These are phyloP conservation scores for Rhizoclosmatium globosum DNA, from an alignment of 192 early-diverging fungal genomes.

Conservation along the genomic window DNA sequence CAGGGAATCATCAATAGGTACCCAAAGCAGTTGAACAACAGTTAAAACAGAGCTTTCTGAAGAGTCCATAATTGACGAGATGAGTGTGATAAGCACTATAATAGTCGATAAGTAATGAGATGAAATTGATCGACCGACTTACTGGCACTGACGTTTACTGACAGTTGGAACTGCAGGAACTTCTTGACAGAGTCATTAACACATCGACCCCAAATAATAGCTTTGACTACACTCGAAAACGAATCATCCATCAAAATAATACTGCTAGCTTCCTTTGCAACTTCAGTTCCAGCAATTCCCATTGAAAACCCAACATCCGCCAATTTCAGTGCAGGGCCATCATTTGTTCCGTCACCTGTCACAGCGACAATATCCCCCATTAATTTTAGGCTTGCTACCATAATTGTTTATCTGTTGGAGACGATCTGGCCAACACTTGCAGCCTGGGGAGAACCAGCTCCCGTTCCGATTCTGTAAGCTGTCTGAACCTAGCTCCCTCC, in stretches of 20 bases:
- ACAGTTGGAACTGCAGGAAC: slow-evolving; percentile 97
- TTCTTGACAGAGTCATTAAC: slow-evolving; percentile 96
- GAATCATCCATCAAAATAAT: slow-evolving; percentile 95
- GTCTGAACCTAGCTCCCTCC: slow-evolving; percentile 83
- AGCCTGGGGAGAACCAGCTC: slow-evolving; percentile 55
- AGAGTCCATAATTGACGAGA: slow-evolving; percentile 58
- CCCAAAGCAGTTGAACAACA: slow-evolving; percentile 92
- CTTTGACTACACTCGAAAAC: slow-evolving; percentile 91
- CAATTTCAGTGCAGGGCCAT: slow-evolving; percentile 88
- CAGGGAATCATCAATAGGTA: slow-evolving; percentile 78
- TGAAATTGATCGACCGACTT: background rate
- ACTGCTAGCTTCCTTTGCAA: slow-evolving; percentile 94
- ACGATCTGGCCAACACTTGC: slow-evolving; percentile 87
- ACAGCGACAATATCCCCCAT: slow-evolving; percentile 93
- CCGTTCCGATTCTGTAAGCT: slow-evolving; percentile 66
- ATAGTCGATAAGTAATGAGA: background rate
- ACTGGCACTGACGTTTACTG: slow-evolving; percentile 80
- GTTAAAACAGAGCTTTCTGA: slow-evolving; percentile 78
- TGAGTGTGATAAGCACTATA: slow-evolving; percentile 51
- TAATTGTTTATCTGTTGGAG: slow-evolving; percentile 89
- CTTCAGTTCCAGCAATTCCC: slow-evolving; percentile 95
- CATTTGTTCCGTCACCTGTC: slow-evolving; percentile 98
- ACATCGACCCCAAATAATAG: slow-evolving; percentile 92
- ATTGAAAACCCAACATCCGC: slow-evolving; percentile 94
- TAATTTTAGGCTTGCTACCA: slow-evolving; percentile 73